Percentiles rank a stretch among this genome's conserved stretches.
phyloP scores from a whole-genome alignment of 371 early-diverging fungal species.

The Mortierella sp. region DNA sequence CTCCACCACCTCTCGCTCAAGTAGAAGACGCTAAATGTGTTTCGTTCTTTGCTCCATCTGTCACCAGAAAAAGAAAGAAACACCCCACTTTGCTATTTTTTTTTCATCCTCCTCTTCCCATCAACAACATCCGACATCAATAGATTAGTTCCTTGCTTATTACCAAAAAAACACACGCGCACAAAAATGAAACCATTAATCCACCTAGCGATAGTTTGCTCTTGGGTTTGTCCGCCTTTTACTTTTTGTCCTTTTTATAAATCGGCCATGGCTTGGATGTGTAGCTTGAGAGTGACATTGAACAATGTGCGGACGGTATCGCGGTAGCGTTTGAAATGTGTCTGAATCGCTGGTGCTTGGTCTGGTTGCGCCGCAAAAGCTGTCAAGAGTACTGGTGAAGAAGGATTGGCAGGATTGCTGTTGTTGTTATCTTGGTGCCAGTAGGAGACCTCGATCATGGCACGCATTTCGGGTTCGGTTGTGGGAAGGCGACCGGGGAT shows the following conservation, averaged over 20 bases:
- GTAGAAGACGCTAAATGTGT: constrained; percentile 29
- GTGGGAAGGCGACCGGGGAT: constrained; percentile 73
- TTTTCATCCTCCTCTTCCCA: not conserved
- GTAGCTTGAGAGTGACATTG: constrained; percentile 33
- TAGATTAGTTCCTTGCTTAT: not conserved
- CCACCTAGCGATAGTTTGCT: not conserved
- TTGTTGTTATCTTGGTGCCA: constrained; percentile 28
- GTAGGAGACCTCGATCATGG: constrained; percentile 72
- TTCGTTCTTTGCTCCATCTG: not conserved
- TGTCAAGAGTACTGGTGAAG: constrained; percentile 31
- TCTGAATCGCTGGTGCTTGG: constrained; percentile 26
- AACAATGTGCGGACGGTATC: constrained; percentile 20
- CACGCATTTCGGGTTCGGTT: constrained; percentile 55
- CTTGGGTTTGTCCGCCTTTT: not conserved
- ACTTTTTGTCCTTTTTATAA: not conserved
- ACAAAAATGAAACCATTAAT: constrained; percentile 4
- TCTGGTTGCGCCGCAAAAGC: constrained; percentile 56
- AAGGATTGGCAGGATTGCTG: not conserved
- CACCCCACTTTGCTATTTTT: not conserved
- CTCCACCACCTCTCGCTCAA: constrained; percentile 45
- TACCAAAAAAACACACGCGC: not conserved
- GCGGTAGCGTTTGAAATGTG: constrained; percentile 35
- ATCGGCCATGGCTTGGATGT: constrained; percentile 43
- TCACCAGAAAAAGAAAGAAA: not conserved
- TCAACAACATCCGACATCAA: not conserved